These are phyloP conservation scores for Setomelanomma holmii DNA, from an alignment of 2,329 filamentous ascomycete genomes.

Conservation along the genomic window DNA sequence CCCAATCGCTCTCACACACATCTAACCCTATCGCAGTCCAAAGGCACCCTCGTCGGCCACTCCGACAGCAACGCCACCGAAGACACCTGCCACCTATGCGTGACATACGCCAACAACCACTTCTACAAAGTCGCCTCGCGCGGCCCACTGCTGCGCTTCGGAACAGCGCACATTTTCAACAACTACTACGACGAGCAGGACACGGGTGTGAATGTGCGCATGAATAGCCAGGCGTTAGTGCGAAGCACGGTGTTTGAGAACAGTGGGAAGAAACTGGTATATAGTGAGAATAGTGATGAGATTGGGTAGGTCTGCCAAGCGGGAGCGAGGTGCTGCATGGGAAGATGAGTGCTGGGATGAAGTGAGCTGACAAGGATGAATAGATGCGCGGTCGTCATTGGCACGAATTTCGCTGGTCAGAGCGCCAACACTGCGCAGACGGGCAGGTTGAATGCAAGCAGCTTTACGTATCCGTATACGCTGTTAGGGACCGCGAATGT, in stretches of 20 bases:
- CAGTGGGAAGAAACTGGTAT: constrained; percentile 62
- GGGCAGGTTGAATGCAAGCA: constrained; percentile 57
- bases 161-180: constrained; percentile 68
- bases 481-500: constrained; percentile 60
- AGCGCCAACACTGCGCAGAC: constrained; percentile 56
- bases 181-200: constrained; percentile 47
- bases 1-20: not conserved
- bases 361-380: not conserved
- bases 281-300: constrained; percentile 59
- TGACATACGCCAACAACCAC: constrained; percentile 72
- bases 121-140: constrained; percentile 69
- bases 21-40: constrained; percentile 48
- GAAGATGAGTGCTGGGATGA: not conserved
- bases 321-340: not conserved
- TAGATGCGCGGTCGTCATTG: constrained; percentile 52
- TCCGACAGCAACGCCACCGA: constrained; percentile 32
- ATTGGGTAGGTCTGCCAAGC: constrained; percentile 33
- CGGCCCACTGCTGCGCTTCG: constrained; percentile 68
- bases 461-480: constrained; percentile 59
- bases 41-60: constrained; percentile 63
- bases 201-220: constrained; percentile 51
- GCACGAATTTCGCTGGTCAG: constrained; percentile 50
- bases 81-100: constrained; percentile 66
- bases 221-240: constrained; percentile 50
- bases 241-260: constrained; percentile 62